These are phyloP conservation scores for Silene conica DNA, from an alignment of 148 eudicot species.

Conservation along the genomic window DNA sequence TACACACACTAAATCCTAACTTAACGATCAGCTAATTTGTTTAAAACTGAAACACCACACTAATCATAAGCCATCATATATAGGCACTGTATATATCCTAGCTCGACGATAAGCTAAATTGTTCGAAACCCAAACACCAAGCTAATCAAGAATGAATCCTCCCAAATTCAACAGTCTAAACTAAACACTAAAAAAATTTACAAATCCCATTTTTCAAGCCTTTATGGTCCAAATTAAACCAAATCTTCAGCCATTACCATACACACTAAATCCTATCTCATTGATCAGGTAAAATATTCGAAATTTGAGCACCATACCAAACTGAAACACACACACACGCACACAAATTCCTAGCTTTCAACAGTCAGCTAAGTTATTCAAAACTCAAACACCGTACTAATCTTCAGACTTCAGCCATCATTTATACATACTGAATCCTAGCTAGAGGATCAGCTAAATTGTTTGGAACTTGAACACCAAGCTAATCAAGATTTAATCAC, in stretches of 20 bases:
- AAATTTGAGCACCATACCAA: no score
- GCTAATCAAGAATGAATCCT: background rate
- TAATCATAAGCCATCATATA: background rate
- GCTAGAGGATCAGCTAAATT: conserved; percentile 16
- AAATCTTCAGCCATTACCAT: background rate
- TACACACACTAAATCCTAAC: background rate
- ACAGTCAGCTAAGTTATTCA: background rate
- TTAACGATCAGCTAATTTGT: background rate
- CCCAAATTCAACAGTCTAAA: background rate
- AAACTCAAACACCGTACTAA: no score
- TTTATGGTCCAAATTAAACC: background rate
- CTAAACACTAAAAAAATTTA: background rate
- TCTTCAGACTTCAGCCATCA: no score
- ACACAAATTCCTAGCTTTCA: background rate
- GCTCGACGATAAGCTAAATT: conserved; percentile 14
- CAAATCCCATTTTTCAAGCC: background rate
- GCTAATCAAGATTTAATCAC: background rate
- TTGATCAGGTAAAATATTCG: no score
- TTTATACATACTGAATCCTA: background rate
- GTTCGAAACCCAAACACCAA: background rate
- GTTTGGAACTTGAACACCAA: background rate
- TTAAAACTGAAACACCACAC: no score
- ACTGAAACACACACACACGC: no score
- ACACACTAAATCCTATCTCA: background rate
- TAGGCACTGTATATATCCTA: background rate